phyloP scores from a whole-genome alignment of 768 basidiomycete genomes.

The Mycena latifolia region DNA sequence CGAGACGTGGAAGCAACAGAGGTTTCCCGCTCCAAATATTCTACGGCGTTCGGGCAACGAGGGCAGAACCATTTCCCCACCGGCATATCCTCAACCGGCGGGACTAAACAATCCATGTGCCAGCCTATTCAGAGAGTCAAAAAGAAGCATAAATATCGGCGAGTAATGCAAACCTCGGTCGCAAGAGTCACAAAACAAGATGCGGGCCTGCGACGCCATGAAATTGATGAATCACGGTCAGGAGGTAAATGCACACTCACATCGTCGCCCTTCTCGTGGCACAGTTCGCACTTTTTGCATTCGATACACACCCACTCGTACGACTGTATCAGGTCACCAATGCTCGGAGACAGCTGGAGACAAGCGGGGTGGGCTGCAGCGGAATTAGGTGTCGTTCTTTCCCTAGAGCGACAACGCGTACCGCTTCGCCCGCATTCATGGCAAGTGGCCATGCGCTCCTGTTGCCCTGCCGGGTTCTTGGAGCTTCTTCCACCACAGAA shows the following conservation, averaged over 20 bases:
- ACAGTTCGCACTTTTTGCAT: constrained; percentile 94
- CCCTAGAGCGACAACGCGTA: constrained; percentile 45
- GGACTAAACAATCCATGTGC: constrained; percentile 86
- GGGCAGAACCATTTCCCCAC: constrained; percentile 86
- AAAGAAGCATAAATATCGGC: constrained; percentile 33
- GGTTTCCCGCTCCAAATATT: constrained; percentile 41
- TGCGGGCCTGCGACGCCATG: constrained; percentile 66
- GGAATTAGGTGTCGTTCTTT: constrained; percentile 19
- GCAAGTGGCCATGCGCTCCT: constrained; percentile 84
- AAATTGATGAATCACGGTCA: constrained; percentile 36
- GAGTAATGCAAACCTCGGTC: constrained; percentile 75
- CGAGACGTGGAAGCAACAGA: constrained; percentile 61
- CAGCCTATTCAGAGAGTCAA: constrained; percentile 63
- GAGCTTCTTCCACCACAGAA: constrained; percentile 80
- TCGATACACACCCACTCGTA: constrained; percentile 93
- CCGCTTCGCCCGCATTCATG: constrained; percentile 87
- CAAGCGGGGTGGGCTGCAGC: constrained; percentile 87
- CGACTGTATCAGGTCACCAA: constrained; percentile 70
- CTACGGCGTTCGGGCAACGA: constrained; percentile 55
- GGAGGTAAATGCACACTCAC: constrained; percentile 62
- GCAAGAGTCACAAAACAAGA: constrained; percentile 94
- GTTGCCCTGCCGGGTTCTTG: constrained; percentile 66
- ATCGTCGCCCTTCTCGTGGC: constrained; percentile 87
- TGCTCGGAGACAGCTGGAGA: constrained; percentile 67
- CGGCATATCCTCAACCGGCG: constrained; percentile 78